These are phyloP conservation scores for Hypoxylon fragiforme DNA, from an alignment of 495 filamentous ascomycete species.

Conservation along the genomic window DNA sequence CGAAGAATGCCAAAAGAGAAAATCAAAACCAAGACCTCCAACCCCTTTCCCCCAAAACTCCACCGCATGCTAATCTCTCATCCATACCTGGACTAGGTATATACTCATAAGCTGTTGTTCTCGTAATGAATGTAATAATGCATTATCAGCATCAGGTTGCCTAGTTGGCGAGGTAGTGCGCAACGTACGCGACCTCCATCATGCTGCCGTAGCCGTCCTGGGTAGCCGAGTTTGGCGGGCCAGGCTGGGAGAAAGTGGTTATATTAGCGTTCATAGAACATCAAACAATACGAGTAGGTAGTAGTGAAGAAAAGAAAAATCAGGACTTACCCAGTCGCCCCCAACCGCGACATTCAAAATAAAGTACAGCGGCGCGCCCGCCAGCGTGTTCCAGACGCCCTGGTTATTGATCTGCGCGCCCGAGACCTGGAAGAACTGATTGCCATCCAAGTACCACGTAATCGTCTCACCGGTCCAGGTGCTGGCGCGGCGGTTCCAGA, in stretches of 20 bases:
- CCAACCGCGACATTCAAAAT: slow-evolving; percentile 58
- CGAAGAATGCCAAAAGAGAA: too few species aligned
- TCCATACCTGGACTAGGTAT: neutral
- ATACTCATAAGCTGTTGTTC: neutral
- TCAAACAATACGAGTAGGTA: neutral
- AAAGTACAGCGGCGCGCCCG: slow-evolving; percentile 45
- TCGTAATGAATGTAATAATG: too few species aligned
- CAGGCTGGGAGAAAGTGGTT: slow-evolving; percentile 34
- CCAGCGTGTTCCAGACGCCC: slow-evolving; percentile 45
- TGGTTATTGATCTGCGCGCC: slow-evolving; percentile 43
- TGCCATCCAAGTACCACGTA: slow-evolving; percentile 52
- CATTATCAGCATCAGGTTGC: too few species aligned
- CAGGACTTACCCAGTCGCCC: slow-evolving; percentile 52
- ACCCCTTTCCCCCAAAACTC: slow-evolving; percentile 14
- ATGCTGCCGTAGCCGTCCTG: slow-evolving; percentile 46
- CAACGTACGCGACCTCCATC: slow-evolving; percentile 54
- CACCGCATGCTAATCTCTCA: neutral
- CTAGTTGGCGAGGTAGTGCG: slow-evolving; percentile 42
- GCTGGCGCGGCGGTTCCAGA: slow-evolving; percentile 45
- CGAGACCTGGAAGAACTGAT: slow-evolving; percentile 44
- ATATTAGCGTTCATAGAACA: neutral
- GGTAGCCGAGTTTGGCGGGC: slow-evolving; percentile 44
- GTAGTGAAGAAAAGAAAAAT: slow-evolving; percentile 12
- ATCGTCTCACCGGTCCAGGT: slow-evolving; percentile 50
- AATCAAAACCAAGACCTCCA: slow-evolving; percentile 3